Base-by-base conservation (phyloP, 2,329 filamentous ascomycete genomes). In the Pochonia chlamydosporia region DNA sequence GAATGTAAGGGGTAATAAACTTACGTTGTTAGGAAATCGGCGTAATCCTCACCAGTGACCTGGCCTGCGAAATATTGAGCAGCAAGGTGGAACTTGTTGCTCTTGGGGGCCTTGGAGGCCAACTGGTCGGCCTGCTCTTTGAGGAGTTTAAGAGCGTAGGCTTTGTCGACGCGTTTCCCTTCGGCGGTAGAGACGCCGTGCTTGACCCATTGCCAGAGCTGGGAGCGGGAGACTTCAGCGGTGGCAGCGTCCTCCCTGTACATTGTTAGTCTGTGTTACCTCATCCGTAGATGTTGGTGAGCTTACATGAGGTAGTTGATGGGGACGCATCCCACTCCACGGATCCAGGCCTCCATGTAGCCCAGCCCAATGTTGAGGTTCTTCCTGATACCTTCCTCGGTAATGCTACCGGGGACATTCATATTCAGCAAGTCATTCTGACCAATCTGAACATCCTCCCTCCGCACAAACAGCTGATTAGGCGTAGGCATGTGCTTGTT, bases 341-440 rank as follows among this genome's bases (percentile, higher is more conserved):
- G 86, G 51, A 97, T 77, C 93, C 93, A 99, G 52, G 89, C 93
- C 72, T 99, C 93, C 92, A 97, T 99, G 73, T 99, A 99, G 44
- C 87, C 87, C 5, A 99, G 81, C 33, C 92, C 93, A 56, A 99
- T 97, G 72, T 90, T 92, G 55, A 99, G 77, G 75, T 97, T 99
- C 84, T 96, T 96, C 63, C 88, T 83, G 73, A 99, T 96, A 48
- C 93, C 93, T 5, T 85, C 89, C 69, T 97, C 92, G 58, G 92
- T 96, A 65, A 99, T 79, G 65, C 82, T 79, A 23, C 93, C 93
- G 6, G 92, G 90, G 2, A 97, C 87, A 62, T 97, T 97, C 87
- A 96, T 97, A 79, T 97, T 97, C 50, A 97, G 80, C 45, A 99
- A 79, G 63, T 97, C 93, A 60, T 93, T 95, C 61, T 83, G 84